Percentiles rank a stretch among this genome's conserved stretches.
Conservation (phyloP, 2,329 filamentous ascomycete species). For the Leptoxyphium fumago region DNA sequence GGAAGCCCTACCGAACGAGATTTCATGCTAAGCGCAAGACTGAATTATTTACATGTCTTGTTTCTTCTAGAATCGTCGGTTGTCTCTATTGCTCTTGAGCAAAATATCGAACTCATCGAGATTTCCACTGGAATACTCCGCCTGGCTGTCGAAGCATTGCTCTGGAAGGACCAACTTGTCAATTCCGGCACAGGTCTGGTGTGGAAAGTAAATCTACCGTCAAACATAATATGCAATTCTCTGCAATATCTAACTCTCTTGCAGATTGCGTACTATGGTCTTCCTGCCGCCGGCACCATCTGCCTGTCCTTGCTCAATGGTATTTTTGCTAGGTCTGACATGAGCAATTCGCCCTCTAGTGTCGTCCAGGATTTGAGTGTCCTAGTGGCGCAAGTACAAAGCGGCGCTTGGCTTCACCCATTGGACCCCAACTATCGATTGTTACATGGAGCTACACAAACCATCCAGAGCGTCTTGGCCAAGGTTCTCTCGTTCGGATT, state of each 20-base stretch:
- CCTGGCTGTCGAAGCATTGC: conserved; percentile 16
- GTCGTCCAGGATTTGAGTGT: conserved; percentile 16
- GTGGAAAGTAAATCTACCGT: conserved; percentile 18
- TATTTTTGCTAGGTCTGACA: too few species aligned
- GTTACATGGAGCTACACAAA: conserved; percentile 15
- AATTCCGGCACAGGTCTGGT: conserved; percentile 21
- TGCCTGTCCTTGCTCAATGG: conserved; percentile 16
- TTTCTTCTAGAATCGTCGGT: conserved; percentile 18
- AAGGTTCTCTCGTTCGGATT: conserved; percentile 2
- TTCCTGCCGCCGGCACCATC: conserved; percentile 22
- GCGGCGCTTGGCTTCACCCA: conserved; percentile 14
- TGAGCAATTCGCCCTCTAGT: too few species aligned
- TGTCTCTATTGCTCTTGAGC: conserved; percentile 11
- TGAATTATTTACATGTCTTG: conserved; percentile 21
- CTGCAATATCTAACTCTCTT: background rate
- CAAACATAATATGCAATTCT: too few species aligned
- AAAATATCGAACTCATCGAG: conserved; percentile 12
- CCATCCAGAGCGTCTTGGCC: conserved; percentile 16
- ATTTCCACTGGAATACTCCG: conserved; percentile 17
- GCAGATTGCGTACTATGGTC: conserved; percentile 21
- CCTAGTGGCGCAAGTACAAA: conserved; percentile 19
- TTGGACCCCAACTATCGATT: conserved; percentile 18
- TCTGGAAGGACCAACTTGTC: conserved; percentile 16
- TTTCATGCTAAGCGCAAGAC: conserved; percentile 18
- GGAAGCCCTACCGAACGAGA: conserved; percentile 17